Base-by-base conservation (phyloP, 495 filamentous ascomycete genomes). In the Eremomyces bilateralis region DNA sequence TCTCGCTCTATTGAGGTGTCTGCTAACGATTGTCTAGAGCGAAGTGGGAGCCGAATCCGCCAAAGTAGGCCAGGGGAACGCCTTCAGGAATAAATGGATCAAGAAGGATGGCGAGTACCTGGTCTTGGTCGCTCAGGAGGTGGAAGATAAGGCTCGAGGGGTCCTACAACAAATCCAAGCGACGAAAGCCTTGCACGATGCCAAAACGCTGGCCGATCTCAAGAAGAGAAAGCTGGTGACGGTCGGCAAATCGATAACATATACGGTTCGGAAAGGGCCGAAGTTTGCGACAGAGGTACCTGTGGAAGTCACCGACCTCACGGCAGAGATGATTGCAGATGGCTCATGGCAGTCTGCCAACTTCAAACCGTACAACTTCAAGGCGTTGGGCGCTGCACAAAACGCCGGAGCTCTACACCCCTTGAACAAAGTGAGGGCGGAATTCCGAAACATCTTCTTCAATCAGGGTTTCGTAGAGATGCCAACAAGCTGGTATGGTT, bases 291-390 rank as follows among this genome's bases (percentile, higher is more conserved):
- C 67, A 11, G 72, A 91, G 52, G 72, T 95, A 33, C 67, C 76
- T 22, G 84, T 82, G 54, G 88, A 94, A 61, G 81, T 90, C 56
- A 94, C 88, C 22, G 88, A 97, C 50, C 57, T 97, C 47, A 95
- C 84, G 3, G 73, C 73, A 25, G 88, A 97, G 40, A 92, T 97
- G 82, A 60, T 94, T 29, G 63, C 70, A 28, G 75, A 67, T 42
- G 77, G 78, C 15, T 57, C 65, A 3, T 84, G 78, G 79, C 83
- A 92, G 61, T 78, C 72, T 21, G 77, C 74, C 6, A 66, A 72
- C 20, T 82, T 94, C 58, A 95, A 97, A 61, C 79, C 84, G 21
- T 94, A 94, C 62, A 97, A 94, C 61, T 95, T 94, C 66, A 82
- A 81, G 39, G 76, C 88, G 13, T 68, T 83, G 40, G 88, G 88